These are phyloP conservation scores for Cornus florida DNA, from an alignment of 148 eudicot species.

Conservation along the genomic window DNA sequence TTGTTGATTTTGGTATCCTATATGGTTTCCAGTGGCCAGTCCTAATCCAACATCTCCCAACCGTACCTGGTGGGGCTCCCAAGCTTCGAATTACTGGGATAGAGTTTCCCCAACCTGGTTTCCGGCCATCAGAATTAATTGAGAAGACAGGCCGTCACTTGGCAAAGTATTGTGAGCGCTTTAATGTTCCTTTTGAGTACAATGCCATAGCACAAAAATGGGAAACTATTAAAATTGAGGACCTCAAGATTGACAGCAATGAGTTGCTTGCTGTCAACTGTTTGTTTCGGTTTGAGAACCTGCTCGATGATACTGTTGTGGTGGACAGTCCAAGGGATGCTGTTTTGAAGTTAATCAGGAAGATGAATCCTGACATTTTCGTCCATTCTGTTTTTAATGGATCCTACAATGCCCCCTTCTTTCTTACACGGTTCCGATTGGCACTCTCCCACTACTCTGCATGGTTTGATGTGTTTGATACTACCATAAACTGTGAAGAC, in stretches of 20 bases:
- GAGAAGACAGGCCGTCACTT: slow-evolving; percentile 44
- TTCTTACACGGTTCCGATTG: slow-evolving; percentile 53
- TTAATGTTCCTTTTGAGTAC: slow-evolving; percentile 38
- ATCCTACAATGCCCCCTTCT: slow-evolving; percentile 53
- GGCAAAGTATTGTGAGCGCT: slow-evolving; percentile 37
- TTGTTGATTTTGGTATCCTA: slow-evolving; percentile 39
- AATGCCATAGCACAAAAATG: slow-evolving; percentile 40
- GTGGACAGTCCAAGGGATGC: slow-evolving; percentile 48
- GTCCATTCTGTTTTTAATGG: slow-evolving; percentile 54
- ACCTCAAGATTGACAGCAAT: slow-evolving; percentile 29
- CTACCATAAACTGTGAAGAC: slow-evolving; percentile 37
- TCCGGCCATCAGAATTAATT: slow-evolving; percentile 39
- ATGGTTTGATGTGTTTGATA: slow-evolving; percentile 45
- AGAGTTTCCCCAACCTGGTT: slow-evolving; percentile 41
- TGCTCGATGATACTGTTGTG: slow-evolving; percentile 52
- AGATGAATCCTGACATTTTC: slow-evolving; percentile 52
- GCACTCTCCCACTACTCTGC: slow-evolving; percentile 49
- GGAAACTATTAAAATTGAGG: slow-evolving; percentile 38
- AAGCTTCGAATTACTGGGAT: slow-evolving; percentile 44
- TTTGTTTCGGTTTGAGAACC: slow-evolving; percentile 38
- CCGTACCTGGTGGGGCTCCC: slow-evolving; percentile 31
- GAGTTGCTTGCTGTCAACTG: slow-evolving; percentile 43
- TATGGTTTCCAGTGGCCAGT: slow-evolving; percentile 53
- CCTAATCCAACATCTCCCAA: slow-evolving; percentile 30
- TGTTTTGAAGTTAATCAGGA: slow-evolving; percentile 38